Base-by-base conservation (phyloP, 2,329 filamentous ascomycete genomes). In the Trichoderma semiorbis region DNA sequence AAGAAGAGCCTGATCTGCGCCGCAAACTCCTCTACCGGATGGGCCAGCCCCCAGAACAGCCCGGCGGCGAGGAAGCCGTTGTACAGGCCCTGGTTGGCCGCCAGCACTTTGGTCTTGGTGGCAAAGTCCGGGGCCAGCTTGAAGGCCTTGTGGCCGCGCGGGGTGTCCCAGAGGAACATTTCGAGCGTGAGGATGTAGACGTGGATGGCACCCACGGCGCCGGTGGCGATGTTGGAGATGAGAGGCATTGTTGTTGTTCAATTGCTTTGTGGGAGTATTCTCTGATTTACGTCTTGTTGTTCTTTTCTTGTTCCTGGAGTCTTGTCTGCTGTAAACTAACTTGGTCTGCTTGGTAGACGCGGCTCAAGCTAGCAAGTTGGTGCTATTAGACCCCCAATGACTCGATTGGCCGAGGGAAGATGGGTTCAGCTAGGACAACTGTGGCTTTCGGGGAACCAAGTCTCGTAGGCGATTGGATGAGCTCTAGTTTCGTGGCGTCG, bases 21-120 rank as follows among this genome's bases (percentile, higher is more conserved):
- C 18, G 80, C 81, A 72, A 87, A 82, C 47, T 78, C 81, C 7
- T 78, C 69, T 7, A 80, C 79, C 1, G 85, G 84, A 74, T 87
- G 84, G 4, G 78, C n/a, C n/a, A 86, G 73, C 3, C 82, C 81
- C 85, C 85, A 87, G 30, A 78, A 72, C 2, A 87, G 77, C 0
- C 85, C 85, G 1, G 84, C 84, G 3, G 84, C 82, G n/a, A 87
- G 79, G 69, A 87, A 86, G 55, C 85, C 85, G 75, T 87, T 87
- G 79, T 87, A 87, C 7, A 87, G 79, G 24, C 85, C 85, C 75
- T 87, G 85, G 76, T 87, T 87, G 67, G 83, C 83, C 61, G 84
- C 85, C 43, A 87, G 78, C 5, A 78, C 75, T 73, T 81, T 81
- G 4, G 84, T 85, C 77, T 84, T 75, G 50, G 82, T 76, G 7